These are phyloP conservation scores for Erysimum cheiranthoides DNA, from an alignment of 345 rosid species.

Conservation along the genomic window DNA sequence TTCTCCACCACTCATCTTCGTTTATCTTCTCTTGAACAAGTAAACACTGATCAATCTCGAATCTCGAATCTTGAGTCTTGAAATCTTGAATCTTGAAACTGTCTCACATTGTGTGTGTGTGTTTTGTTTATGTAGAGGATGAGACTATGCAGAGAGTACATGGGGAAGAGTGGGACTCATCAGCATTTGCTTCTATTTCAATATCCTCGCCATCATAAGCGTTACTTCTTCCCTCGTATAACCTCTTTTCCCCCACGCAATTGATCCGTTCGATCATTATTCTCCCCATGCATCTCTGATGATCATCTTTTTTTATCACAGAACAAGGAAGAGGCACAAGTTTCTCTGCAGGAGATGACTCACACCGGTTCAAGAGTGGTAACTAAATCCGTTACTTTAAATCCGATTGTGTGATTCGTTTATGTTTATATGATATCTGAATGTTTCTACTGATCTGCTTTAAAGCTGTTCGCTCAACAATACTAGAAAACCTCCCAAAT, in stretches of 20 bases:
- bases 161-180: constrained; percentile 55
- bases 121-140: constrained; percentile 53
- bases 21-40: constrained; percentile 72
- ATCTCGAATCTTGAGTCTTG: neutral
- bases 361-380: constrained; percentile 54
- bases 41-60: constrained; percentile 22
- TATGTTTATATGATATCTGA: constrained; percentile 26
- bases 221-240: constrained; percentile 76
- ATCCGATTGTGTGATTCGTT: neutral
- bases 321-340: constrained; percentile 42
- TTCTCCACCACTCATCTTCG: constrained; percentile 58
- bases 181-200: constrained; percentile 56
- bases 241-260: neutral
- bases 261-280: neutral
- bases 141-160: constrained; percentile 57
- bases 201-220: constrained; percentile 61
- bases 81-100: neutral
- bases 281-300: constrained; percentile 7
- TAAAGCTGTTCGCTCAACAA: constrained; percentile 55
- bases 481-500: constrained; percentile 48
- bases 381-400: neutral
- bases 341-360: constrained; percentile 47
- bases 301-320: constrained; percentile 33
- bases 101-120: constrained; percentile 24
- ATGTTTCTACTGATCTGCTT: constrained; percentile 14